These are phyloP conservation scores for Lodderomyces elongisporus DNA, from an alignment of 1,139 yeast genomes.

Conservation along the genomic window DNA sequence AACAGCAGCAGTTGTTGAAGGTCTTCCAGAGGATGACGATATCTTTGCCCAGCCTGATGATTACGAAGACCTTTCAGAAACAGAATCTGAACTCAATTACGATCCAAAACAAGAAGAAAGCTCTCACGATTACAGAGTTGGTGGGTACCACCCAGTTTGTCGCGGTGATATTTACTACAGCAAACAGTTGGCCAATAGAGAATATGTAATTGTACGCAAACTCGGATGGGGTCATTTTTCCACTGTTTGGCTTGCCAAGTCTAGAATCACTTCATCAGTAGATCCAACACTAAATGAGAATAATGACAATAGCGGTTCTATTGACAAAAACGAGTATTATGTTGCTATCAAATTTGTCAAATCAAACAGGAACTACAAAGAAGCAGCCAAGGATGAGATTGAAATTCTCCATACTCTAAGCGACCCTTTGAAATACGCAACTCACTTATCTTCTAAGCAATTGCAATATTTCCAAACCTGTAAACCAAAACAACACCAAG, in stretches of 20 bases:
- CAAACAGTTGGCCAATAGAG: constrained; percentile 17
- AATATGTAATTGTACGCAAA: constrained; percentile 33
- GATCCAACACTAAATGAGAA: neutral
- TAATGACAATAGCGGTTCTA: constrained; percentile 7
- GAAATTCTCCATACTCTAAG: constrained; percentile 23
- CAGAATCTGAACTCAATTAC: constrained; percentile 14
- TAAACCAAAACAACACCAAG: constrained; percentile 22
- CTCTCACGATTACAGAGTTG: constrained; percentile 32
- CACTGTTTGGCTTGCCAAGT: constrained; percentile 78
- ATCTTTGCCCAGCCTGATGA: constrained; percentile 6
- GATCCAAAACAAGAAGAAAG: constrained; percentile 39
- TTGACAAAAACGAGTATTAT: constrained; percentile 18
- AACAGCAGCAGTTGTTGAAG: constrained; percentile 2
- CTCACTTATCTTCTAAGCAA: constrained; percentile 23
- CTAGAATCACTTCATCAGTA: constrained; percentile 24
- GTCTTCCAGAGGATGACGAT: constrained; percentile 7
- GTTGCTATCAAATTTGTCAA: constrained; percentile 43
- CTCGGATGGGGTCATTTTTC: constrained; percentile 89
- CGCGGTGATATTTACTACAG: constrained; percentile 37
- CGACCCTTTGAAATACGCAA: constrained; percentile 16
- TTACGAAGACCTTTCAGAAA: constrained; percentile 9
- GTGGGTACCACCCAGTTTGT: constrained; percentile 41
- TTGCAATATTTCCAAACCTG: constrained; percentile 12
- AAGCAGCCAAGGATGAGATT: constrained; percentile 42
- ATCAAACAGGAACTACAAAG: constrained; percentile 34